These are phyloP conservation scores for Emergomyces orientalis DNA, from an alignment of 2,329 filamentous ascomycete genomes.

Conservation along the genomic window DNA sequence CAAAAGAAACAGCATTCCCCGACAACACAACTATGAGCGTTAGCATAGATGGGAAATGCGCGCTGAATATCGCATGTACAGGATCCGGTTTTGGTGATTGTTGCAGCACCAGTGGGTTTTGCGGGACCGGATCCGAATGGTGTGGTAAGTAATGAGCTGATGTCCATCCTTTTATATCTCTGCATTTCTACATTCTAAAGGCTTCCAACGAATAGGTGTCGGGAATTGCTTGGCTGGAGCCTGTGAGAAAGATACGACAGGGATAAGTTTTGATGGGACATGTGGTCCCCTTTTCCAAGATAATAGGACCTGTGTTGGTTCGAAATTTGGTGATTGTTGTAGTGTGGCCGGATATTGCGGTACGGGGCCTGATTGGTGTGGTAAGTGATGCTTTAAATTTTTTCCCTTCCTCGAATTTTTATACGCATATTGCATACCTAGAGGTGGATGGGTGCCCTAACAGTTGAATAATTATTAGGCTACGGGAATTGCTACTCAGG, in stretches of 20 bases:
- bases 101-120: slow-evolving; percentile 15
- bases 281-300: slow-evolving; percentile 14
- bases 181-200: slow-evolving; percentile 1
- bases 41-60: slow-evolving; percentile 14
- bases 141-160: slow-evolving; percentile 13
- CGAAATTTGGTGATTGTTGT: slow-evolving; percentile 9
- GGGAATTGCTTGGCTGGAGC: slow-evolving; percentile 14
- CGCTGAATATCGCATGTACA: slow-evolving; percentile 9
- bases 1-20: not conserved
- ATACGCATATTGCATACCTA: not conserved
- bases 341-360: not conserved
- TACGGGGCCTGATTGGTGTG: slow-evolving; percentile 2
- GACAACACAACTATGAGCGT: slow-evolving; percentile 1
- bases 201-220: slow-evolving; percentile 8
- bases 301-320: slow-evolving; percentile 13
- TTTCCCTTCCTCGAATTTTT: too few relatives aligned
- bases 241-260: slow-evolving; percentile 10
- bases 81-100: slow-evolving; percentile 16
- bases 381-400: not conserved
- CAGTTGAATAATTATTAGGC: not conserved
- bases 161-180: not conserved
- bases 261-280: slow-evolving; percentile 12
- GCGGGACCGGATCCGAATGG: slow-evolving; percentile 14
- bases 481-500: slow-evolving; percentile 8
- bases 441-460: not conserved